Conservation (phyloP, 768 basidiomycete species). For the Auricularia cornea region DNA sequence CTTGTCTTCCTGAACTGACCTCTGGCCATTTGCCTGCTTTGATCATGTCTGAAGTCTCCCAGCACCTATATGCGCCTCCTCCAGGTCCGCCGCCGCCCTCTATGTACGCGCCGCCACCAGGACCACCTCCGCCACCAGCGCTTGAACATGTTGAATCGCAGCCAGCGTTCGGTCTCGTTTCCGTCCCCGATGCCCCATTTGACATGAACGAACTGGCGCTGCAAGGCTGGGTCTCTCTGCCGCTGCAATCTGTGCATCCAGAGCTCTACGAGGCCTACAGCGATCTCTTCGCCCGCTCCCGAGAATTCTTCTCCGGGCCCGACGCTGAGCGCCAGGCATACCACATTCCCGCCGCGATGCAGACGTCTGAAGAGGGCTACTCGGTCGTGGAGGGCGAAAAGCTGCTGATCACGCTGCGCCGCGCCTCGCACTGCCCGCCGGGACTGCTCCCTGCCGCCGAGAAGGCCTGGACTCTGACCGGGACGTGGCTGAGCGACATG, state of each 20-base stretch:
- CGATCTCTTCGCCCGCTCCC: conserved; percentile 5
- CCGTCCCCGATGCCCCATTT: neutral
- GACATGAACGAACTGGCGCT: neutral
- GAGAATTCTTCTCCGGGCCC: conserved; percentile 7
- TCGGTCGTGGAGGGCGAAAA: conserved; percentile 11
- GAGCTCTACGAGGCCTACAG: conserved; percentile 5
- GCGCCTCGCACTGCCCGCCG: conserved; percentile 3
- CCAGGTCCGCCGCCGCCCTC: neutral
- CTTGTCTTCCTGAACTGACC: neutral
- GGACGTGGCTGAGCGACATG: conserved; percentile 8
- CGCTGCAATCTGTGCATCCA: neutral
- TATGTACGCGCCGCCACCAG: neutral
- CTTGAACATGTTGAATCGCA: too few species aligned
- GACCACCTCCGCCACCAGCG: neutral
- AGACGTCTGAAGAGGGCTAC: conserved; percentile 14
- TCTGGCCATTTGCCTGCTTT: neutral
- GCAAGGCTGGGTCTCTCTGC: conserved; percentile 3
- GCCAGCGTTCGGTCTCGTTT: neutral
- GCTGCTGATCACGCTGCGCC: conserved; percentile 11
- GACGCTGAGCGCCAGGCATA: conserved; percentile 1
- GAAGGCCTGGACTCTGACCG: conserved; percentile 7
- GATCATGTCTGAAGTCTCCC: neutral
- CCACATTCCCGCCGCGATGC: conserved; percentile 1
- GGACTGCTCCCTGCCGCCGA: conserved; percentile 1
- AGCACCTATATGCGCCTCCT: neutral